Percentiles rank a stretch among this genome's conserved stretches.
Evolutionary conservation across 306 rosid species (phyloP).

Genomic region (Vigna hirtella): DNA sequence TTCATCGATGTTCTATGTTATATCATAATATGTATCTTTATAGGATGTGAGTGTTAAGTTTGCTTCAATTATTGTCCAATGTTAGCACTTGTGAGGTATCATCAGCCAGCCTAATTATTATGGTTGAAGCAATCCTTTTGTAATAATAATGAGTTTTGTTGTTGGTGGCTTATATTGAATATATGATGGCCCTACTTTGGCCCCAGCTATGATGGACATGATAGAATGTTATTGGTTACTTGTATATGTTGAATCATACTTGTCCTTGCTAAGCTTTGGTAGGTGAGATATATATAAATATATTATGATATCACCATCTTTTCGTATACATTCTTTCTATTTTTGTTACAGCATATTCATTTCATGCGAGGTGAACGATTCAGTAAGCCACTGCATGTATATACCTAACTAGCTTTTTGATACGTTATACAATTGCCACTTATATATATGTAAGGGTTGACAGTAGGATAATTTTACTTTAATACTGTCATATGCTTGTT

Average conservation of each 20-base stretch:
- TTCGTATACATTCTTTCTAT: slow-evolving; percentile 14
- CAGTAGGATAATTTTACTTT: neutral
- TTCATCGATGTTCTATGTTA: slow-evolving; percentile 30
- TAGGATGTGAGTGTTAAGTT: no score
- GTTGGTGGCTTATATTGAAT: slow-evolving; percentile 23
- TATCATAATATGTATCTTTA: slow-evolving; percentile 1
- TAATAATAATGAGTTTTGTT: slow-evolving; percentile 2
- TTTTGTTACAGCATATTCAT: slow-evolving; percentile 14
- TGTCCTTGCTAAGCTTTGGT: slow-evolving; percentile 40
- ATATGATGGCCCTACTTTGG: slow-evolving; percentile 35
- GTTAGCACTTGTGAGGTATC: neutral
- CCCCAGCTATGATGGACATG: slow-evolving; percentile 46
- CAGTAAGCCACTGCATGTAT: slow-evolving; percentile 6
- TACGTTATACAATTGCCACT: neutral
- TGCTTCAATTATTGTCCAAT: neutral
- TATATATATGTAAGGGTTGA: no score
- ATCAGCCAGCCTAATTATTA: slow-evolving; percentile 22
- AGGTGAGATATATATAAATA: slow-evolving; percentile 30
- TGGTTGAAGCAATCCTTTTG: slow-evolving; percentile 2
- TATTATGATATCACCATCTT: neutral
- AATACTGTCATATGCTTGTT: neutral
- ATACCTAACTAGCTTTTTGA: neutral
- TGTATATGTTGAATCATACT: slow-evolving; percentile 44
- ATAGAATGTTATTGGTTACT: slow-evolving; percentile 35
- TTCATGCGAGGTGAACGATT: slow-evolving; percentile 18